Conservation (phyloP, 495 filamentous ascomycete genomes). For the Terfezia claveryi region DNA sequence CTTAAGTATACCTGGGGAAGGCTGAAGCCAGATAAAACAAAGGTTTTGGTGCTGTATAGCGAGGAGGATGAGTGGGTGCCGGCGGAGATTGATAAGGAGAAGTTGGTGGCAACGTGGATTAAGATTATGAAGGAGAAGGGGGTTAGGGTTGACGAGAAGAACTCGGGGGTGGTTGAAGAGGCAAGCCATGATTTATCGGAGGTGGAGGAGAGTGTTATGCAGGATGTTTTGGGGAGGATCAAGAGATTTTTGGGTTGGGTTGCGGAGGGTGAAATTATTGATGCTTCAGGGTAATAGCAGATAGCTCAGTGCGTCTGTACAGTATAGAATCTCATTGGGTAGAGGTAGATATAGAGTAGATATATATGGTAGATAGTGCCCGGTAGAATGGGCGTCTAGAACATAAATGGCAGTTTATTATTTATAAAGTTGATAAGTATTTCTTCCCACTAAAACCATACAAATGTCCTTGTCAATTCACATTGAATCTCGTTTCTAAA, state of each 20-base stretch:
- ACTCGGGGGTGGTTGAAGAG: slow-evolving; percentile 34
- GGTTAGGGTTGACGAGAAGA: slow-evolving; percentile 28
- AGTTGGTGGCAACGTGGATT: slow-evolving; percentile 42
- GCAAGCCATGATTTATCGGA: slow-evolving; percentile 41
- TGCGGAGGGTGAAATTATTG: background rate
- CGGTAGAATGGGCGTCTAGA: no score
- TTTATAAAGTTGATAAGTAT: no score
- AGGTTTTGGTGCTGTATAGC: slow-evolving; percentile 44
- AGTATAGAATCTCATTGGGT: no score
- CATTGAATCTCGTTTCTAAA: no score
- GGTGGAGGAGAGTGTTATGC: slow-evolving; percentile 24
- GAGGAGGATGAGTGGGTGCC: slow-evolving; percentile 54
- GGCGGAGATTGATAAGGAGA: slow-evolving; percentile 35
- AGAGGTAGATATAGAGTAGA: no score
- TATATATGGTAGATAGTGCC: no score
- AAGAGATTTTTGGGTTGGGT: slow-evolving; percentile 32
- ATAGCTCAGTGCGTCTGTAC: no score
- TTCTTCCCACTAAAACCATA: no score
- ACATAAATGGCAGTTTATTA: no score
- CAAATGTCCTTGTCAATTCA: no score
- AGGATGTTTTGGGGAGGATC: slow-evolving; percentile 33
- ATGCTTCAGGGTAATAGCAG: no score
- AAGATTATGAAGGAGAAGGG: slow-evolving; percentile 23
- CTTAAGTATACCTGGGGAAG: slow-evolving; percentile 42
- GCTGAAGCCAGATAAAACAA: slow-evolving; percentile 14